These are phyloP conservation scores for Silene uniflora DNA, from an alignment of 148 eudicot species.

Conservation along the genomic window DNA sequence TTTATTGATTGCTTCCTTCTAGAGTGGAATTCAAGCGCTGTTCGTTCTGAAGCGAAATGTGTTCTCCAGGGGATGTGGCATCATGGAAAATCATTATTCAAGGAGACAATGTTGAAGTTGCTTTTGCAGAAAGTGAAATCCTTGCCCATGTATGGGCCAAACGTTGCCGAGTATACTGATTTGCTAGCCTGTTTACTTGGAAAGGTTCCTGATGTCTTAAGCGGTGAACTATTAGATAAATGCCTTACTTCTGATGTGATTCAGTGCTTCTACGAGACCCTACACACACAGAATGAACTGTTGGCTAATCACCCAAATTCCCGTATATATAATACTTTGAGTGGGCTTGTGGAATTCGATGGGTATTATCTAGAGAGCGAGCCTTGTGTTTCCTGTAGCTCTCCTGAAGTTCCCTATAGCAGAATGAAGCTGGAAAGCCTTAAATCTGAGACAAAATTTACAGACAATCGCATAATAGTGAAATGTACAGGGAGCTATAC, in stretches of 20 bases:
- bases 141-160: slow-evolving; percentile 95
- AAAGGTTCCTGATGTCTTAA: slow-evolving; percentile 62
- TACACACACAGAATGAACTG: slow-evolving; percentile 88
- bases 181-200: slow-evolving; percentile 74
- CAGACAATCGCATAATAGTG: slow-evolving; percentile 97
- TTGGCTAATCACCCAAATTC: slow-evolving; percentile 99
- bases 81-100: slow-evolving; percentile 81
- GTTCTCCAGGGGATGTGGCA: slow-evolving; percentile 88
- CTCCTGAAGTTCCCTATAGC: slow-evolving; percentile 93
- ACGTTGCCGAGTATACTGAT: slow-evolving; percentile 78
- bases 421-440: slow-evolving; percentile 95
- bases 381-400: slow-evolving; percentile 99
- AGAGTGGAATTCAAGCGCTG: slow-evolving; percentile 96
- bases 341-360: slow-evolving; percentile 98
- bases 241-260: slow-evolving; percentile 89
- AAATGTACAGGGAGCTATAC: slow-evolving; percentile 99
- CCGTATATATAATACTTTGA: slow-evolving; percentile 89
- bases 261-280: slow-evolving; percentile 80
- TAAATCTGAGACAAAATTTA: slow-evolving; percentile 94
- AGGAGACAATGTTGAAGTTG: slow-evolving; percentile 62
- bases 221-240: slow-evolving; percentile 66
- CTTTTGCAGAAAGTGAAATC: slow-evolving; percentile 74
- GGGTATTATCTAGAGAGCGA: slow-evolving; percentile 99
- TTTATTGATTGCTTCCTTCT: slow-evolving; percentile 83
- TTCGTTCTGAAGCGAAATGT: slow-evolving; percentile 86